Evolutionary conservation across 2,329 filamentous ascomycete genomes (phyloP).

Genomic region (Diaporthe batatas): DNA sequence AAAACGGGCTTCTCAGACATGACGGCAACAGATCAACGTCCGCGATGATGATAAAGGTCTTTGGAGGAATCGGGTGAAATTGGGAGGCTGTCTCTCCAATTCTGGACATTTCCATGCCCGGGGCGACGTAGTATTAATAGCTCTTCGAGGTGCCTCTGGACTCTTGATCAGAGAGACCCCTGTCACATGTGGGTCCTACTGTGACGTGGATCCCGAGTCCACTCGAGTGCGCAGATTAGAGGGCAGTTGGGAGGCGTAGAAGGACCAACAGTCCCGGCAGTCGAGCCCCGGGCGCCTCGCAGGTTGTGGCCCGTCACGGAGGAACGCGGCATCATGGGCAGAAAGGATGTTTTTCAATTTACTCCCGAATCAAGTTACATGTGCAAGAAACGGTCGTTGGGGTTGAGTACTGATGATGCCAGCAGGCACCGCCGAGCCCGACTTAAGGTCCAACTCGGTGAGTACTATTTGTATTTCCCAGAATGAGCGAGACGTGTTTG

Average conservation of each 20-base stretch:
- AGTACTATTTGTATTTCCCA: neutral
- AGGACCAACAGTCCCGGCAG: neutral
- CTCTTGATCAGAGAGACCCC: neutral
- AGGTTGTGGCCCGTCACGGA: neutral
- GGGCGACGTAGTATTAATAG: slow-evolving; percentile 1
- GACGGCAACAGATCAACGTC: neutral
- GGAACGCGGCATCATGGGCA: no score
- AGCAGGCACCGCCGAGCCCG: slow-evolving; percentile 1
- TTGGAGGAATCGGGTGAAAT: neutral
- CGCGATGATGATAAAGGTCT: neutral
- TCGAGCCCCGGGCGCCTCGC: neutral
- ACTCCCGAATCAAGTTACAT: neutral
- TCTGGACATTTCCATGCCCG: neutral
- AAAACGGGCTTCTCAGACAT: slow-evolving; percentile 7
- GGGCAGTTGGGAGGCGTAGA: slow-evolving; percentile 7
- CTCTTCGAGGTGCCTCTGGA: slow-evolving; percentile 1
- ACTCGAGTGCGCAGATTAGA: neutral
- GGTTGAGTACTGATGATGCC: neutral
- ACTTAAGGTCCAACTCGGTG: neutral
- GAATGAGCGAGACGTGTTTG: neutral
- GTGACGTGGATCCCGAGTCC: neutral
- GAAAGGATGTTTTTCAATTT: neutral
- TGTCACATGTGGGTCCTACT: neutral
- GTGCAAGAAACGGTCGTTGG: neutral
- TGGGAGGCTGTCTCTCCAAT: neutral